Base-by-base conservation (phyloP, 768 basidiomycete species). In the Pleurotus tuber-regium region DNA sequence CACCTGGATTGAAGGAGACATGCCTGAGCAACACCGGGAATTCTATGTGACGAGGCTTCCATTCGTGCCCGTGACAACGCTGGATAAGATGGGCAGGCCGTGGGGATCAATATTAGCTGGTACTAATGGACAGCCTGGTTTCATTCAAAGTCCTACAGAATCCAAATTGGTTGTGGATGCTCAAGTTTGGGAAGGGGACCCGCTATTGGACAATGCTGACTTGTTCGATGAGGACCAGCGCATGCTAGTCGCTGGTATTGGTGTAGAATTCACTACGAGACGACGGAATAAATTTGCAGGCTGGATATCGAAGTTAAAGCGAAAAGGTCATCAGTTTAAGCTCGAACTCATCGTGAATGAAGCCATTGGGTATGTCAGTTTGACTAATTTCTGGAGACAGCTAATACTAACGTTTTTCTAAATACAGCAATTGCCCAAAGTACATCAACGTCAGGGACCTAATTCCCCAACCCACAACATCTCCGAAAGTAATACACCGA, bases 281-380 rank as follows among this genome's bases (percentile, higher is more conserved):
- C 62, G 82, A 56, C 71, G 84, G 58, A 84, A 84, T 58, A 86
- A 85, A 62, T 78, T 86, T 52, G 79, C 81, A 0, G 84, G 84
- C 3, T 57, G 60, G 12, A 64, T 81, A 11, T 60, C 63, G 1
- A 69, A 64, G 16, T 56, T 73, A 9, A 59, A 64, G 23, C 56
- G 63, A 43, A 44, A 61, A 4, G 71, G 63, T 1, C 55, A 55
- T 16, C 49, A 63, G 2, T 51, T 75, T 24, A 50, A 63, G 4
- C 59, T 85, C 12, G 68, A 76, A 21, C 31, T 82, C 9, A 51
- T 57, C 0, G 78, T 85, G n/a, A 73, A 80, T 55, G 70, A 85
- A 56, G 76, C 83, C 10, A 61, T 84, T 25, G 83, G 83, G 83
- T 83, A 55, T 40, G 76, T 71, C 21, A 8, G 2, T 14, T 26